These are phyloP conservation scores for Metarhizium brunneum DNA, from an alignment of 2,329 filamentous ascomycete genomes.

Conservation along the genomic window DNA sequence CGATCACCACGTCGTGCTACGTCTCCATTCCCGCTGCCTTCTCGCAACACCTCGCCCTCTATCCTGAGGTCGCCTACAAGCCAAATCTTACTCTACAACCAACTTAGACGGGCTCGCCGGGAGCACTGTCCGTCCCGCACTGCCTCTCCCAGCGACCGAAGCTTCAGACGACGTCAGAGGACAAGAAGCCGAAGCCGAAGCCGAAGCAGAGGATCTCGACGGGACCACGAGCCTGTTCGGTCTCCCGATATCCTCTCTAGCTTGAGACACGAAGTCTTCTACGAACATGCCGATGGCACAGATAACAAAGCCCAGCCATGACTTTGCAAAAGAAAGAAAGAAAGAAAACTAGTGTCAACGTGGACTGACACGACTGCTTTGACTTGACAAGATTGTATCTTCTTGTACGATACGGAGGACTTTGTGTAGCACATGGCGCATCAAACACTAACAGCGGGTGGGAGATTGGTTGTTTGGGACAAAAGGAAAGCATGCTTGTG, in stretches of 20 bases:
- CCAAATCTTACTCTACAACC: slow-evolving; percentile 30
- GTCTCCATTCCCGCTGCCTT: slow-evolving; percentile 23
- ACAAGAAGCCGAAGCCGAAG: slow-evolving; percentile 31
- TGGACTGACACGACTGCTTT: not conserved
- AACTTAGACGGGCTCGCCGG: slow-evolving; percentile 30
- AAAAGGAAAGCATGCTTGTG: not conserved
- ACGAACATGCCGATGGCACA: slow-evolving; percentile 9
- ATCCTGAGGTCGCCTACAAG: slow-evolving; percentile 28
- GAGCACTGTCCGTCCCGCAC: slow-evolving; percentile 34
- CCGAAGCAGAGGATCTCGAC: slow-evolving; percentile 24
- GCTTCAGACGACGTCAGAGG: slow-evolving; percentile 25
- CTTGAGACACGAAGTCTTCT: slow-evolving; percentile 25
- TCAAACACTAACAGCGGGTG: not conserved
- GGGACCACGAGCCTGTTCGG: slow-evolving; percentile 20
- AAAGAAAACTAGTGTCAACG: not conserved
- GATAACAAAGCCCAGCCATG: not conserved
- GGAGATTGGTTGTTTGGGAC: not conserved
- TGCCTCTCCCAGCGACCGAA: slow-evolving; percentile 24
- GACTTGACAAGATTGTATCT: not conserved
- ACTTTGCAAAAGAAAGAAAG: not conserved
- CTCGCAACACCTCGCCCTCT: slow-evolving; percentile 24
- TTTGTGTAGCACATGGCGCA: not conserved
- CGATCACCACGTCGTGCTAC: slow-evolving; percentile 30
- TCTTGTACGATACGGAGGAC: slow-evolving; percentile 1
- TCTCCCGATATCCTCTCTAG: slow-evolving; percentile 21